phyloP scores from a whole-genome alignment of 1,139 yeast genomes.

The Magnusiomyces paraingens region DNA sequence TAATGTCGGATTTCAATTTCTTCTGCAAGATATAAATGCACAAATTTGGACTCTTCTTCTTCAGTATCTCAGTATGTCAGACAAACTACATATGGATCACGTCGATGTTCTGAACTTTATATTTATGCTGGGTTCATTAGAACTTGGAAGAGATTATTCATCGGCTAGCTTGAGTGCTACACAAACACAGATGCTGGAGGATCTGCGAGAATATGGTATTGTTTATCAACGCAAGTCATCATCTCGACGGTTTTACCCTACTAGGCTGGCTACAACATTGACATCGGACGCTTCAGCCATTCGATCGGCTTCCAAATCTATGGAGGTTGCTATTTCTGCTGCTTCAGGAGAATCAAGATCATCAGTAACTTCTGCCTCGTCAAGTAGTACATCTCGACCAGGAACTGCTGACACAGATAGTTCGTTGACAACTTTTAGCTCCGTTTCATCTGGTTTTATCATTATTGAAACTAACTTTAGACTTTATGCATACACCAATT shows the following conservation, averaged over 20 bases:
- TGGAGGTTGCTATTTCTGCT: slow-evolving; percentile 25
- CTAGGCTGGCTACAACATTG: slow-evolving; percentile 81
- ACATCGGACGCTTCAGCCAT: slow-evolving; percentile 61
- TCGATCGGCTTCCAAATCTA: slow-evolving; percentile 26
- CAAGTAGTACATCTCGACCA: slow-evolving; percentile 11
- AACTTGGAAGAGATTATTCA: slow-evolving; percentile 81
- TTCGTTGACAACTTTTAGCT: slow-evolving; percentile 22
- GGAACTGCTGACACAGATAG: slow-evolving; percentile 14
- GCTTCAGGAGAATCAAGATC: slow-evolving; percentile 17
- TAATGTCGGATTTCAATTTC: slow-evolving; percentile 86
- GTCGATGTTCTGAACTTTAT: slow-evolving; percentile 92
- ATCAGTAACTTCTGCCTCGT: slow-evolving; percentile 12
- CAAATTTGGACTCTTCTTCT: slow-evolving; percentile 90
- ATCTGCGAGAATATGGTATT: slow-evolving; percentile 84
- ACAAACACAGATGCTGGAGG: slow-evolving; percentile 81
- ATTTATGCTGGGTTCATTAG: slow-evolving; percentile 87
- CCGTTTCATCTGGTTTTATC: slow-evolving; percentile 50
- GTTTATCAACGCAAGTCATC: slow-evolving; percentile 67
- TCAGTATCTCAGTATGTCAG: slow-evolving; percentile 82
- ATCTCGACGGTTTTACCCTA: slow-evolving; percentile 73
- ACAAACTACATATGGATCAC: slow-evolving; percentile 83
- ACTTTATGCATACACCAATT: slow-evolving; percentile 86
- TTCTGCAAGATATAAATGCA: slow-evolving; percentile 85
- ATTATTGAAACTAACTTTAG: slow-evolving; percentile 92
- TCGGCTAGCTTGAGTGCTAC: slow-evolving; percentile 67